Conservation (phyloP, 371 early-diverging fungal genomes). For the Apophysomyces sp. region DNA sequence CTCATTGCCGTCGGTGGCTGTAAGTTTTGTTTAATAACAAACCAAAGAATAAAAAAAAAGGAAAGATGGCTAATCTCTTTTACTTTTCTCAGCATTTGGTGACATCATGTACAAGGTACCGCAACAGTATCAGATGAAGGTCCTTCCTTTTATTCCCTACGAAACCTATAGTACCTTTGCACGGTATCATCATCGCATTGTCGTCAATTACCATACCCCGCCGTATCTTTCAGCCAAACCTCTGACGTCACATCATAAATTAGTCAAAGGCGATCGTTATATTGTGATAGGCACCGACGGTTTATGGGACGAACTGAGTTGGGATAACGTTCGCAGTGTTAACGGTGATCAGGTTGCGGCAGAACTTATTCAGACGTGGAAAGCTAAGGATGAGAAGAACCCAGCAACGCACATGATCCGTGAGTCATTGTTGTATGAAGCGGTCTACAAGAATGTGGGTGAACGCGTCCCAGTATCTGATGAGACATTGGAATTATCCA, state of each 20-base stretch:
- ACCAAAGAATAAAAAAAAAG: slow-evolving; percentile 21
- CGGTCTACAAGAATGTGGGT: slow-evolving; percentile 39
- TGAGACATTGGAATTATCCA: slow-evolving; percentile 36
- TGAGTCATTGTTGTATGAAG: slow-evolving; percentile 61
- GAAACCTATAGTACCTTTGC: slow-evolving; percentile 62
- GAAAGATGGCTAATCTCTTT: slow-evolving; percentile 14
- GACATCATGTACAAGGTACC: slow-evolving; percentile 84
- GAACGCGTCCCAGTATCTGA: slow-evolving; percentile 26
- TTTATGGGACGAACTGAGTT: slow-evolving; percentile 84
- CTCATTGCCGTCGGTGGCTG: slow-evolving; percentile 54
- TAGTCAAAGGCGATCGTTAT: slow-evolving; percentile 72
- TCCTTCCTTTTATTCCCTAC: slow-evolving; percentile 47
- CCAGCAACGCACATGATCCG: slow-evolving; percentile 88
- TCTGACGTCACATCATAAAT: slow-evolving; percentile 68
- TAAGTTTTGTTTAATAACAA: slow-evolving; percentile 20
- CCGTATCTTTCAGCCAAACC: slow-evolving; percentile 95
- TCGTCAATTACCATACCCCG: slow-evolving; percentile 76
- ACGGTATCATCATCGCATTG: slow-evolving; percentile 61
- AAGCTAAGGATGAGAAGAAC: slow-evolving; percentile 57
- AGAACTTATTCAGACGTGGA: slow-evolving; percentile 31
- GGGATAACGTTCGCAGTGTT: slow-evolving; percentile 61
- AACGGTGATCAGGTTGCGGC: slow-evolving; percentile 44
- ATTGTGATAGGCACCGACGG: slow-evolving; percentile 94
- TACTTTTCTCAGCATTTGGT: slow-evolving; percentile 73
- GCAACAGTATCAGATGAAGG: slow-evolving; percentile 58